Conservation (phyloP, 768 basidiomycete genomes). For the Flagelloscypha sp. region DNA sequence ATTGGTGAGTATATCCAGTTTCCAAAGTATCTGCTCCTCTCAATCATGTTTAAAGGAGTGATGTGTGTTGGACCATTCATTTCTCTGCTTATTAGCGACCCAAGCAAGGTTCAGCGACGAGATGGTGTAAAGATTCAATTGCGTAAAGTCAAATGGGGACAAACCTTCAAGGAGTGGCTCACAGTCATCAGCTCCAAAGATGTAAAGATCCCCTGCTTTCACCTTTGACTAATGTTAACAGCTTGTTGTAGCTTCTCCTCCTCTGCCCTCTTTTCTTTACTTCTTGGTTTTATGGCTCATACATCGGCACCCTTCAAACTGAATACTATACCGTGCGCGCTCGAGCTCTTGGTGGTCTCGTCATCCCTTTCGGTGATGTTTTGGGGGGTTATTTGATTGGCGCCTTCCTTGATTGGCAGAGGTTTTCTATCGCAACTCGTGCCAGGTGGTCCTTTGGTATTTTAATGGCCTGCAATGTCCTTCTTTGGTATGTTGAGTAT, state of each 20-base stretch:
- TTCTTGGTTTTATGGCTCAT: constrained; percentile 25
- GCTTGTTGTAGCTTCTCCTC: constrained; percentile 17
- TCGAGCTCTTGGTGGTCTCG: constrained; percentile 21
- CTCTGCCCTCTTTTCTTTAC: constrained; percentile 26
- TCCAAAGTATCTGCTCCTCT: no score
- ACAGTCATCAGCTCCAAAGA: constrained; percentile 19
- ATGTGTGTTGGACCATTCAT: constrained; percentile 28
- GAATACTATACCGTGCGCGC: constrained; percentile 25
- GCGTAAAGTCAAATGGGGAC: constrained; percentile 19
- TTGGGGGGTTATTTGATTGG: constrained; percentile 23
- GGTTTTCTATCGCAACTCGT: constrained; percentile 22
- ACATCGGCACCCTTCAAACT: constrained; percentile 25
- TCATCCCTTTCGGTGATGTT: constrained; percentile 22
- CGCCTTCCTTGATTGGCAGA: constrained; percentile 22
- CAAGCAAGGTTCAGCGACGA: constrained; percentile 22
- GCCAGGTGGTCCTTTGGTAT: constrained; percentile 21
- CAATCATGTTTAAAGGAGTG: no score
- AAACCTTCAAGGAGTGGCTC: constrained; percentile 21
- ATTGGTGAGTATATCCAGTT: no score
- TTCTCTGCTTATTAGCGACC: constrained; percentile 19
- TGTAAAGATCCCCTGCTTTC: constrained; percentile 7
- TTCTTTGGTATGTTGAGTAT: constrained; percentile 16
- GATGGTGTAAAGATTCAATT: constrained; percentile 23
- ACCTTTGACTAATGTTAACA: neutral
- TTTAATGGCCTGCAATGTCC: constrained; percentile 22